Evolutionary conservation across 345 rosid species (phyloP).

Genomic region (Eucalyptus cladocalyx): DNA sequence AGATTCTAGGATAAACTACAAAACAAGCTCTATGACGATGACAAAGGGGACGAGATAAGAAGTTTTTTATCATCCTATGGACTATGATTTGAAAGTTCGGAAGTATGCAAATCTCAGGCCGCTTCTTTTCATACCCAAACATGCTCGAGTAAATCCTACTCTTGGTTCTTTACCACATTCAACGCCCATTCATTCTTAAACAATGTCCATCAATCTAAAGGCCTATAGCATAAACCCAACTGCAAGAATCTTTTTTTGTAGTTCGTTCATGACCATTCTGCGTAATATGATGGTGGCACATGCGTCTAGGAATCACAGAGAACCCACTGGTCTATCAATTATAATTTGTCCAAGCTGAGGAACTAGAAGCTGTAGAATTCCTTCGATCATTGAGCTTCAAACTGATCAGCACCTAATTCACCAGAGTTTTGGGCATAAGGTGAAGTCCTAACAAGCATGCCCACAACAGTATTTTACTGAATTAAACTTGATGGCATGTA

Average conservation of each 20-base stretch:
- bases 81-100: background rate
- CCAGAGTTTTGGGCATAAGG: background rate
- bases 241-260: background rate
- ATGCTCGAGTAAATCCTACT: background rate
- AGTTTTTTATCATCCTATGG: background rate
- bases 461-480: background rate
- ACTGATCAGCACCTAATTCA: background rate
- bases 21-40: background rate
- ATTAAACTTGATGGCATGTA: background rate
- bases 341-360: background rate
- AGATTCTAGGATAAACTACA: background rate
- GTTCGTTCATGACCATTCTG: background rate
- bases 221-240: background rate
- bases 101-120: background rate
- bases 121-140: background rate
- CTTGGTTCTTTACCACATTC: background rate
- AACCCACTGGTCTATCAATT: background rate
- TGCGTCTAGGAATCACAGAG: background rate
- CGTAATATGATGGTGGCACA: background rate
- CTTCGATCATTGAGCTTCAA: background rate
- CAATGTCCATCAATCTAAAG: background rate
- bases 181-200: background rate
- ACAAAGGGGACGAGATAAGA: background rate
- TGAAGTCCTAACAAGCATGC: background rate
- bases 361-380: background rate